Conservation (phyloP, 2,329 filamentous ascomycete species). For the Verruconis gallopava region DNA sequence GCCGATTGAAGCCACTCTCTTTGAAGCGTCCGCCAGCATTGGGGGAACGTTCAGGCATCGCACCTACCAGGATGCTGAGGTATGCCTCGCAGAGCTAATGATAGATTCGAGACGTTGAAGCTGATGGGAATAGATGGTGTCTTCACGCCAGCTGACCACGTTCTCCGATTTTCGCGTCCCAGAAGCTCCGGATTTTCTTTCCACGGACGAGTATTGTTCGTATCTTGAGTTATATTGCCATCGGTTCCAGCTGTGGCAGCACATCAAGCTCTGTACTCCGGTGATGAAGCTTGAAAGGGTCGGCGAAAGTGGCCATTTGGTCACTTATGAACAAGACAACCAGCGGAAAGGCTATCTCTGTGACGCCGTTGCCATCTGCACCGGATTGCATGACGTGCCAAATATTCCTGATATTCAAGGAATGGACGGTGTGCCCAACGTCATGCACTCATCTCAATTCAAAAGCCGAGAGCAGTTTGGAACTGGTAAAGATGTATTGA, state of each 20-base stretch:
- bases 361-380: slow-evolving; percentile 35
- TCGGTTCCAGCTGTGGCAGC: slow-evolving; percentile 25
- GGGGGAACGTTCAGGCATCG: slow-evolving; percentile 6
- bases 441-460: slow-evolving; percentile 33
- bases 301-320: slow-evolving; percentile 6
- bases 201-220: slow-evolving; percentile 26
- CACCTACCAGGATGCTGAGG: slow-evolving; percentile 7
- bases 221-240: slow-evolving; percentile 33
- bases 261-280: slow-evolving; percentile 24
- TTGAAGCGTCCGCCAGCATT: slow-evolving; percentile 5
- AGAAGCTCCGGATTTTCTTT: slow-evolving; percentile 28
- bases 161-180: slow-evolving; percentile 9
- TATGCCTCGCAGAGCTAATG: not conserved
- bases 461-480: slow-evolving; percentile 33
- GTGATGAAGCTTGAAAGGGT: slow-evolving; percentile 15
- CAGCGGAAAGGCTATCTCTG: slow-evolving; percentile 18
- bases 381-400: slow-evolving; percentile 32
- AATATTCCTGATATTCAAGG: slow-evolving; percentile 28
- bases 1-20: slow-evolving; percentile 8
- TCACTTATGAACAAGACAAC: slow-evolving; percentile 2
- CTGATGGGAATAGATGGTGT: slow-evolving; percentile 4
- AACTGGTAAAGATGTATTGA: slow-evolving; percentile 26
- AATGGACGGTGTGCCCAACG: slow-evolving; percentile 23
- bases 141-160: slow-evolving; percentile 8
- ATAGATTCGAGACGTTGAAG: not conserved